Percentiles rank a stretch among this genome's conserved stretches.
phyloP scores from a whole-genome alignment of 2,329 filamentous ascomycete genomes.

The Arachnomyces sp. region DNA sequence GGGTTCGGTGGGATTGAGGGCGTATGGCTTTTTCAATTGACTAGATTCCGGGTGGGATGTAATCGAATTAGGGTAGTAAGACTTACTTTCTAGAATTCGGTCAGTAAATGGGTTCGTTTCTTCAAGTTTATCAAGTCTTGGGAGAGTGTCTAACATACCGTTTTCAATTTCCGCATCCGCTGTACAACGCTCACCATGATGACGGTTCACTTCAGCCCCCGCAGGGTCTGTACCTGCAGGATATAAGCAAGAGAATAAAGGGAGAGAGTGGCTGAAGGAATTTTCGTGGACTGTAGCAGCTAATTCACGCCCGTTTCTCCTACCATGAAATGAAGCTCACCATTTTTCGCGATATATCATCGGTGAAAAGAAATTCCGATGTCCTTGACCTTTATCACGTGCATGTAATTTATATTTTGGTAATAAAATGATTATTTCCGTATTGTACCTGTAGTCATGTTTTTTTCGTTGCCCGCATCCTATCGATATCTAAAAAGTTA shows the following conservation, averaged over 20 bases:
- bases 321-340: slow-evolving; percentile 4
- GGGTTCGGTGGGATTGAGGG: slow-evolving; percentile 11
- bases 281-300: too few species aligned
- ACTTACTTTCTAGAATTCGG: slow-evolving; percentile 23
- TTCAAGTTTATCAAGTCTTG: slow-evolving; percentile 5
- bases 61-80: slow-evolving; percentile 1
- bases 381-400: slow-evolving; percentile 13
- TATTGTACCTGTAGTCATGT: too few species aligned
- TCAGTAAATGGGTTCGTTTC: slow-evolving; percentile 13
- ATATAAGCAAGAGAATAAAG: background rate
- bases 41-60: background rate
- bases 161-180: slow-evolving; percentile 66
- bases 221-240: slow-evolving; percentile 3
- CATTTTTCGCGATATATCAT: slow-evolving; percentile 14
- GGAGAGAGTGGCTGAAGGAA: too few species aligned
- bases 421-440: background rate
- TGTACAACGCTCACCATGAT: slow-evolving; percentile 46
- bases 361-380: slow-evolving; percentile 16
- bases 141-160: slow-evolving; percentile 47
- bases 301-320: too few species aligned
- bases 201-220: slow-evolving; percentile 12
- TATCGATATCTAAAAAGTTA: too few species aligned
- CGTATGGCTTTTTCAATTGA: background rate
- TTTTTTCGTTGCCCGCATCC: too few species aligned
- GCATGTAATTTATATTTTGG: slow-evolving; percentile 2